Percentiles rank a stretch among this genome's conserved stretches.
These are phyloP conservation scores for Talaromyces adpressus DNA, from an alignment of 495 filamentous ascomycete species.

Conservation along the genomic window DNA sequence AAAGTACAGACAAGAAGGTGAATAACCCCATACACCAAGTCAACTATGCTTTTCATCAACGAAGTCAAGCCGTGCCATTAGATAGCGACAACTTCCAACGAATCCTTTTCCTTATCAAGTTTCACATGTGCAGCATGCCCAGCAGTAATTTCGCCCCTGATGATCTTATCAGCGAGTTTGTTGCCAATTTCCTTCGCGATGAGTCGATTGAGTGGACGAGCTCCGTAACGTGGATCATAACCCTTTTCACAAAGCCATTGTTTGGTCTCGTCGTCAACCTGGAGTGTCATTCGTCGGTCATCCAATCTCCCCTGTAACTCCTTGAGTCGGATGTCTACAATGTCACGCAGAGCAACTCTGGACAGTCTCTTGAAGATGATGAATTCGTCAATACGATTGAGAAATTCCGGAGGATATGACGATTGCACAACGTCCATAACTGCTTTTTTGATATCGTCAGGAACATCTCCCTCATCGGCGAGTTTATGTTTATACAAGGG, in stretches of 20 bases:
- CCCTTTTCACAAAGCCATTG: constrained; percentile 82
- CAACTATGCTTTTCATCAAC: background rate
- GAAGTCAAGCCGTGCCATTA: background rate
- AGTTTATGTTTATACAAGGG: constrained; percentile 41
- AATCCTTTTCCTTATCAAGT: constrained; percentile 43
- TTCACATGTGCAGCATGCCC: constrained; percentile 66
- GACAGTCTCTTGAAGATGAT: constrained; percentile 89
- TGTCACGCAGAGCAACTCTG: constrained; percentile 71
- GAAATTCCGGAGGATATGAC: constrained; percentile 84
- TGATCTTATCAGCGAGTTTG: constrained; percentile 82
- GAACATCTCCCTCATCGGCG: constrained; percentile 55
- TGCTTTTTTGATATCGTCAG: constrained; percentile 59
- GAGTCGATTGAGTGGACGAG: constrained; percentile 85
- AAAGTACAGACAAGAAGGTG: background rate
- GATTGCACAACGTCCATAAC: constrained; percentile 84
- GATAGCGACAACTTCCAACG: constrained; percentile 21
- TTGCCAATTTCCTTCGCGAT: constrained; percentile 87
- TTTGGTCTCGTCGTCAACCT: constrained; percentile 63
- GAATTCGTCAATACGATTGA: constrained; percentile 95
- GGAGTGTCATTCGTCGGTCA: constrained; percentile 73
- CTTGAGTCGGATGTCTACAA: constrained; percentile 83
- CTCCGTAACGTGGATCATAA: constrained; percentile 88
- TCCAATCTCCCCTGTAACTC: constrained; percentile 81
- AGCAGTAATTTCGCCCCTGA: constrained; percentile 69
- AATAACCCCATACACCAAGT: background rate